These are phyloP conservation scores for Alternaria brassicae DNA, from an alignment of 2,329 filamentous ascomycete species.

Conservation along the genomic window DNA sequence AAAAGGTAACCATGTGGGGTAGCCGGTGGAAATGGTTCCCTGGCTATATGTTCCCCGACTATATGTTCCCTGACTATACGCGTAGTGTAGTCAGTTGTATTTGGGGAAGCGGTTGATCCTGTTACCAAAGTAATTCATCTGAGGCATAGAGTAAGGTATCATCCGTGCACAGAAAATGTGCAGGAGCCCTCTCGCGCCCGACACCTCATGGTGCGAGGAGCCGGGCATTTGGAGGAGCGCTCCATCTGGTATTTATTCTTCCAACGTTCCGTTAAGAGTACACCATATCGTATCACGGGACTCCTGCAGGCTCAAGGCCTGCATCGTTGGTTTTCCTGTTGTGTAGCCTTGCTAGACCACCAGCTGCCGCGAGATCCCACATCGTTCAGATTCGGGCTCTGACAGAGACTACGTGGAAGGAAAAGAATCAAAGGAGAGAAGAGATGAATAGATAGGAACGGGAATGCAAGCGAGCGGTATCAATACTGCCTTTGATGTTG, in stretches of 20 bases:
- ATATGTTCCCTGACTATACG: neutral
- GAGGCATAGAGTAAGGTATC: neutral
- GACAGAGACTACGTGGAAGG: neutral
- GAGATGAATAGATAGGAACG: neutral
- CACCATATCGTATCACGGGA: slow-evolving; percentile 43
- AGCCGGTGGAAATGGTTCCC: neutral
- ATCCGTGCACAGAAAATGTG: neutral
- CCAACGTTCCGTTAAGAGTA: slow-evolving; percentile 58
- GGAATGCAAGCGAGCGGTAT: neutral
- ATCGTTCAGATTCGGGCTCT: neutral
- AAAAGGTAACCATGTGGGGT: neutral
- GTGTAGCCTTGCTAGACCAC: neutral
- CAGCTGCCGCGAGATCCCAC: neutral
- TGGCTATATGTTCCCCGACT: neutral
- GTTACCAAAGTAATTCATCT: neutral
- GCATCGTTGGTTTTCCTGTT: slow-evolving; percentile 51
- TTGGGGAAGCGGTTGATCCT: neutral
- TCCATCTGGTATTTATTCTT: slow-evolving; percentile 40
- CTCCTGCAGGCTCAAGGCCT: slow-evolving; percentile 54
- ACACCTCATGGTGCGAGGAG: neutral
- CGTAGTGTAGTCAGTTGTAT: neutral
- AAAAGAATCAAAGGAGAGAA: neutral
- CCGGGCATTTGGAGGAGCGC: neutral
- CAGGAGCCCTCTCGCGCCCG: neutral
- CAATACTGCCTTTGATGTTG: slow-evolving; percentile 2